Base-by-base conservation (phyloP, 148 eudicot species). In the Vaccinium macrocarpon region DNA sequence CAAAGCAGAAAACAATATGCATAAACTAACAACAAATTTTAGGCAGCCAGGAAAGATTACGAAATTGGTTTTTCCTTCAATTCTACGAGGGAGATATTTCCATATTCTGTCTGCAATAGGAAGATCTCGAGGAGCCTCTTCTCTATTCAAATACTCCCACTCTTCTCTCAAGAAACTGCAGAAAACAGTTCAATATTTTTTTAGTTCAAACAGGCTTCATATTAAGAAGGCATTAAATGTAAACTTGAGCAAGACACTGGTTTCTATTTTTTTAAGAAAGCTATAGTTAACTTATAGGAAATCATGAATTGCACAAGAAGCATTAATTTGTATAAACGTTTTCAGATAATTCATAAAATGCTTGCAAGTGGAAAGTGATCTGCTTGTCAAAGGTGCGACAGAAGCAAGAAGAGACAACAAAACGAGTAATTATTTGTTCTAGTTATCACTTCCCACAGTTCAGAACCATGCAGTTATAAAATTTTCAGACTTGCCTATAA, bases 81-180 rank as follows among this genome's bases (percentile, higher is more conserved):
- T 90, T 87, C 87, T 88, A 73, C 86, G 85, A 48, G 89, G 88
- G 81, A 94, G 91, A 79, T 81, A 2, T 78, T 87, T 70, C 97
- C 92, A 91, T 84, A 89, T 88, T 74, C 82, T 84, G 35, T 91
- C 87, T 42, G 88, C 61, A 50, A 94, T 86, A 57, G 93, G 91
- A 79, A 82, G 85, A 74, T 86, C 86, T 62, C 71, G 86, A 84
- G 83, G 87, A 72, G 76, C 83, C 66, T 61, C 88, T 86, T 82
- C 87, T 82, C 88, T 76, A 42, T 85, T 89, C 18, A 92, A 83
- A 89, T 76, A 86, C 27, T 85, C 86, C 97, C 95, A 91, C 89
- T 94, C 98, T 81, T 90, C 89, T 82, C 13, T 87, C 81, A 95
- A 86, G 83, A 95, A 91, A 64, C 98, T 95, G 91, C 84, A 88